Conservation (phyloP, 148 eudicot species). For the Tetragonia tetragonoides region DNA sequence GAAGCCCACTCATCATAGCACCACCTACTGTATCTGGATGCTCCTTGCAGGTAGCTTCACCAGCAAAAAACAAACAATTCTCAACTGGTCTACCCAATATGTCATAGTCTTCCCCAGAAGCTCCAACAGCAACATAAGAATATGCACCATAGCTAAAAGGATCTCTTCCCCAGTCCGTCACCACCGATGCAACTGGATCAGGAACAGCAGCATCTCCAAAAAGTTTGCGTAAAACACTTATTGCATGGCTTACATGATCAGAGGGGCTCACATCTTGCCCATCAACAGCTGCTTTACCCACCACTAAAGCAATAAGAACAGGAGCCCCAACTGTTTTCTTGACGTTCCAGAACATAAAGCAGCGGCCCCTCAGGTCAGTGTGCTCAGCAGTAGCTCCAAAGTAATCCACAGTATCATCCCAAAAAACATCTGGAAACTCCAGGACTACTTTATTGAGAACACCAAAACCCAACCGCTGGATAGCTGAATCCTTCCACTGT, state of each 20-base stretch:
- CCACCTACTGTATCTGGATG: slow-evolving; percentile 99
- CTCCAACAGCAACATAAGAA: slow-evolving; percentile 93
- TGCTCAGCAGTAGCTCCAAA: slow-evolving; percentile 98
- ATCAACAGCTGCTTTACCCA: slow-evolving; percentile 95
- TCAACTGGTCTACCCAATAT: slow-evolving; percentile 90
- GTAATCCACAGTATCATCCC: slow-evolving; percentile 97
- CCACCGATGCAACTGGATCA: slow-evolving; percentile 85
- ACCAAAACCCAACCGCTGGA: slow-evolving; percentile 93
- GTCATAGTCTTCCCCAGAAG: slow-evolving; percentile 99
- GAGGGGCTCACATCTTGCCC: slow-evolving; percentile 58
- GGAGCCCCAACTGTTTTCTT: slow-evolving; percentile 94
- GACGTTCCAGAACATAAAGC: slow-evolving; percentile 99
- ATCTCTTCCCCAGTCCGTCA: slow-evolving; percentile 98
- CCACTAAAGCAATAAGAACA: slow-evolving; percentile 92
- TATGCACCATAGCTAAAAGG: slow-evolving; percentile 98
- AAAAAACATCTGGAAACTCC: slow-evolving; percentile 85
- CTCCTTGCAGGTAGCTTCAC: slow-evolving; percentile 99
- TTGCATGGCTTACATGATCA: slow-evolving; percentile 79
- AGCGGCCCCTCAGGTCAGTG: slow-evolving; percentile 68
- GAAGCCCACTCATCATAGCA: slow-evolving; percentile 99
- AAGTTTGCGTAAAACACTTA: slow-evolving; percentile 76
- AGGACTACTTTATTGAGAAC: slow-evolving; percentile 91
- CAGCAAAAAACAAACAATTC: slow-evolving; percentile 92
- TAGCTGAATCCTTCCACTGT: slow-evolving; percentile 78
- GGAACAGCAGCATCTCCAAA: slow-evolving; percentile 75